Evolutionary conservation across 78 protist genomes (phyloP).

Genomic region (Dictyostelium citrinum): DNA sequence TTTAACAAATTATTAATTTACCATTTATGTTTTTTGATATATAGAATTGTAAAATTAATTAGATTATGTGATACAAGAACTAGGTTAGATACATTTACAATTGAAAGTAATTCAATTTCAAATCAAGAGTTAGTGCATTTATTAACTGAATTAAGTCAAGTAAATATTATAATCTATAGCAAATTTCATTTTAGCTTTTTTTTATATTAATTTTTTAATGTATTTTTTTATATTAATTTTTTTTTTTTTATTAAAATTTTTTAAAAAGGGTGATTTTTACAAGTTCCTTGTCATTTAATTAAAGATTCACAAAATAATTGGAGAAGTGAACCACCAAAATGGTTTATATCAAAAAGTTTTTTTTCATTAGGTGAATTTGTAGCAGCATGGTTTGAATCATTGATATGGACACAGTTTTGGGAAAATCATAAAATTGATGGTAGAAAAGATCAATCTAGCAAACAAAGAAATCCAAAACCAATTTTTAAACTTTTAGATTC

Average conservation of each 20-base stretch:
- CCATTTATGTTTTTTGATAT: no score
- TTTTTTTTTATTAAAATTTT: no score
- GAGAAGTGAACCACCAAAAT: constrained; percentile 45
- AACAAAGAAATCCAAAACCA: neutral
- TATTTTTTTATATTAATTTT: neutral
- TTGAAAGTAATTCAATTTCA: constrained; percentile 37
- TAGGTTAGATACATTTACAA: constrained; percentile 49
- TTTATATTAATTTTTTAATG: neutral
- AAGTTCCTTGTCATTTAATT: constrained; percentile 34
- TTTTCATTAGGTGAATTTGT: constrained; percentile 55
- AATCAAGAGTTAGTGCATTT: constrained; percentile 13
- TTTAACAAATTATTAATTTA: neutral
- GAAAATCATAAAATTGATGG: constrained; percentile 8
- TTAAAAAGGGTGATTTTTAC: constrained; percentile 52
- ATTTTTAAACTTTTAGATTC: constrained; percentile 21
- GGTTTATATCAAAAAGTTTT: constrained; percentile 55
- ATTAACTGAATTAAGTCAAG: constrained; percentile 26
- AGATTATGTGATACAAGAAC: constrained; percentile 59
- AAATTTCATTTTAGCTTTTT: neutral
- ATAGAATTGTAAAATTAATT: constrained; percentile 45
- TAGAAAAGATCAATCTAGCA: neutral
- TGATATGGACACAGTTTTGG: constrained; percentile 69
- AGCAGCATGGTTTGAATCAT: constrained; percentile 39
- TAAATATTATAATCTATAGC: neutral
- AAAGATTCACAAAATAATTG: constrained; percentile 17